Evolutionary conservation across 1,139 yeast genomes (phyloP).

Genomic region (Taphrina pruni): DNA sequence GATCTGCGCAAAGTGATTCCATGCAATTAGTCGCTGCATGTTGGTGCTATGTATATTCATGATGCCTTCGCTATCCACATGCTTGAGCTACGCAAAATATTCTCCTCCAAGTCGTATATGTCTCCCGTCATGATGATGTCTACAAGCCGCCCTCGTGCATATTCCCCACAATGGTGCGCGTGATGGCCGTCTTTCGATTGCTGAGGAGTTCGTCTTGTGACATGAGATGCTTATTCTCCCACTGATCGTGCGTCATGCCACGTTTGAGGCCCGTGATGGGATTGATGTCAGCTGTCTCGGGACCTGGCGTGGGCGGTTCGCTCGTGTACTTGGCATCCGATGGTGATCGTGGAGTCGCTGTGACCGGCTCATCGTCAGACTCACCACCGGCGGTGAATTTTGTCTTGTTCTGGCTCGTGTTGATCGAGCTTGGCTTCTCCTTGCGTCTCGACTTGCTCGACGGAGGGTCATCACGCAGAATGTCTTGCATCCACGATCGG

Average conservation of each 20-base stretch:
- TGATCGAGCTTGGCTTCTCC: background rate
- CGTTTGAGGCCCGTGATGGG: conserved; percentile 7
- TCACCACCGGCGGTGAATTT: conserved; percentile 27
- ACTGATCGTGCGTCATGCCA: conserved; percentile 25
- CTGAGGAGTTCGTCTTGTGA: conserved; percentile 32
- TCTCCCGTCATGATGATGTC: background rate
- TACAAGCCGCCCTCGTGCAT: conserved; percentile 1
- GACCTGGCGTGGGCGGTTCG: background rate
- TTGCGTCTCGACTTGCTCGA: background rate
- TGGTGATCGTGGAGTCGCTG: conserved; percentile 13
- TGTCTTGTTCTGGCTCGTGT: background rate
- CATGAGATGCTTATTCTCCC: conserved; percentile 35
- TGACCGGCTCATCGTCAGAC: conserved; percentile 23
- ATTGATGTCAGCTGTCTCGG: background rate
- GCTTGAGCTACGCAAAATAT: background rate
- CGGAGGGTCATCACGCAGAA: conserved; percentile 37
- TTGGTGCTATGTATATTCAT: no score
- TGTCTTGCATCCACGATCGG: conserved; percentile 47
- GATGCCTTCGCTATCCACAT: background rate
- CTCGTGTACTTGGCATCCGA: background rate
- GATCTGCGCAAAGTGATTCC: no score
- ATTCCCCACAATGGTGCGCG: conserved; percentile 27
- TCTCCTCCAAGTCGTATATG: background rate
- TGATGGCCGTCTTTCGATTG: conserved; percentile 28
- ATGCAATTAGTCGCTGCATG: no score